Evolutionary conservation across 441 rosid species (phyloP), one percentile per base, ranked within the genome.

Genomic region (Corymbia calophylla): DNA sequence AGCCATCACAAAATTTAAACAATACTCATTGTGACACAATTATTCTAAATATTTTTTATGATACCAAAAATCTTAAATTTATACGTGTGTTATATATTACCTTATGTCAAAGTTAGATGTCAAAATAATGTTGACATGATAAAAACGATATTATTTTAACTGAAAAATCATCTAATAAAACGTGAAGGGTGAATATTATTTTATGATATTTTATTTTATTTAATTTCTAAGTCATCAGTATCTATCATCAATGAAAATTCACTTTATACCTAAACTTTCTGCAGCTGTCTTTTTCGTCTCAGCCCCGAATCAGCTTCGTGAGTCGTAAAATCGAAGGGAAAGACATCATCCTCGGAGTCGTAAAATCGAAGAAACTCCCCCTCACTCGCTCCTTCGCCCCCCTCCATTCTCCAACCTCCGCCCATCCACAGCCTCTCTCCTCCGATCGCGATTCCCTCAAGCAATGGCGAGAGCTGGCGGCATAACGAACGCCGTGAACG

Each of bases 391-490:
- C 5, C 25, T 6, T 9, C 62, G 62, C 39, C 39, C 6, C 39
- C 73, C 4, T 66, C 73, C 77, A 5, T 68, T 35, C 70, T 29
- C 4, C 84, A 13, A 2, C 8, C 53, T 44, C 31, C 0, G 53
- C 13, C 18, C 10, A 73, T 25, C 84, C n/a, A n/a, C n/a, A n/a
- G n/a, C n/a, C 21, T 25, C 84, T 44, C 84, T 73, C 49, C 48
- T 39, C 29, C 82, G 82, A 39, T 1, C 0, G 49, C 29, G 82
- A 23, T 44, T 77, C 48, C n/a, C n/a, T 27, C n/a, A 27, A 77
- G 53, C 84, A 89, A 98, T 98, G 99, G 99, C 98, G 60, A 93
- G 98, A 92, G 97, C 98, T 25, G 99, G 99, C 92, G 99, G 99
- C 53, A 96, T 97, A 80, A 97, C 99, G 32, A 97, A 97, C 93